Base-by-base conservation (phyloP, 345 rosid genomes). In the Sisymbrium irio region DNA sequence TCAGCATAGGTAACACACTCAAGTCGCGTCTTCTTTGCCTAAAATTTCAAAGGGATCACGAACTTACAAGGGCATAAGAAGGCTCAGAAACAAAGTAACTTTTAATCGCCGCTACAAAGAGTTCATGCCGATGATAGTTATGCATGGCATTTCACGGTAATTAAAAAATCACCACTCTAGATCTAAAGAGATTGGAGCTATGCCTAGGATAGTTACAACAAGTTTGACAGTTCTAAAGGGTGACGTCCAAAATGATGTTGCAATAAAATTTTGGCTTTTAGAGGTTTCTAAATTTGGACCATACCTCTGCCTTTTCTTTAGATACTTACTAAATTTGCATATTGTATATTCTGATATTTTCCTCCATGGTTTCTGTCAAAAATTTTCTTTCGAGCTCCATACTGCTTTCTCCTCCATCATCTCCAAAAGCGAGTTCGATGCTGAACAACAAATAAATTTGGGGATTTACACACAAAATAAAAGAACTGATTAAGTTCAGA, bases 351-450 rank as follows among this genome's bases (percentile, higher is more conserved):
- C 76, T 82, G 68, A 82, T 74, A 69, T 85, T 86, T 82, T 89
- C 90, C 73, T 88, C 90, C 50, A 87, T 80, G 45, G 90, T 83
- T 72, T 78, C 80, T 41, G 83, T 60, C 28, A 82, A 84, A 79
- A 79, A 82, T 82, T 88, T 83, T 89, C 97, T 80, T 85, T 91
- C 22, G 89, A 82, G 75, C 65, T 76, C 91, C 91, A 87, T 78
- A 91, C 83, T 44, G 95, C 91, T 82, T 82, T 94, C 78, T 89
- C 96, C 79, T 93, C 97, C 78, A 91, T 96, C 82, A 91, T 89
- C 78, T 89, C 92, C 84, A 91, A 79, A 60, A 91, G 91, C 14
- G 97, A 82, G 75, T 88, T 77, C 12, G 83, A 83, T 91, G 97
- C 98, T 94, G 82, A 69, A 75, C 32, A 66, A 49, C 32, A 58